Evolutionary conservation across 192 early-diverging fungal species (phyloP).

Genomic region (Dissophora globulifera): DNA sequence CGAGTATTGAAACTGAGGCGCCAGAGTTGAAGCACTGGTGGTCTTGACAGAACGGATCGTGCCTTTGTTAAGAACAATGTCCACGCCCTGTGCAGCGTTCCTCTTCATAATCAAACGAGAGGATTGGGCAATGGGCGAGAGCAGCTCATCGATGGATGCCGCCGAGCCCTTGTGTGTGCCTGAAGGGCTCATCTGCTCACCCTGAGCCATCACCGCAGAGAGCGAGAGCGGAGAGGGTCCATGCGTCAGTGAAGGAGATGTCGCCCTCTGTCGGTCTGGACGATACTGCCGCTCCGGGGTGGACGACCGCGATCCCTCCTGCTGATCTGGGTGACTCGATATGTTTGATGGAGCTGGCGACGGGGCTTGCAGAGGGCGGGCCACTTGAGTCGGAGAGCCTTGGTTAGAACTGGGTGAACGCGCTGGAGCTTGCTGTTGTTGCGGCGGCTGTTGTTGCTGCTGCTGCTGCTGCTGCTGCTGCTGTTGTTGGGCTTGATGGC

Average conservation of each 20-base stretch:
- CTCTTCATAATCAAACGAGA: conserved; percentile 24
- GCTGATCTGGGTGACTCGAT: conserved; percentile 36
- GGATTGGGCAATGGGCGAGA: neutral
- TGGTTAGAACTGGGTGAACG: conserved; percentile 30
- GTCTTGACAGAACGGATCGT: conserved; percentile 35
- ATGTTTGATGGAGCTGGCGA: conserved; percentile 45
- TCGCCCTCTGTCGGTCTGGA: conserved; percentile 33
- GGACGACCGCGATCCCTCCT: conserved; percentile 37
- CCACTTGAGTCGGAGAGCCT: conserved; percentile 20
- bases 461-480: neutral
- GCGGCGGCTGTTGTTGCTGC: neutral
- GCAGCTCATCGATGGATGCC: conserved; percentile 1
- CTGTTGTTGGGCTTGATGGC: conserved; percentile 14
- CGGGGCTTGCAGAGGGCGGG: conserved; percentile 32
- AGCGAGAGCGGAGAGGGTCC: conserved; percentile 45
- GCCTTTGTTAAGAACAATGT: conserved; percentile 52
- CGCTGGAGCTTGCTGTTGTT: conserved; percentile 2
- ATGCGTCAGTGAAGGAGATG: conserved; percentile 42
- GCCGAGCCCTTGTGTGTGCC: neutral
- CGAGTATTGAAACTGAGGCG: conserved; percentile 36
- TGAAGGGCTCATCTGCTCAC: neutral
- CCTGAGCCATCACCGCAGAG: conserved; percentile 32
- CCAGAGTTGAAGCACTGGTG: conserved; percentile 1
- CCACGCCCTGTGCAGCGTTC: conserved; percentile 48
- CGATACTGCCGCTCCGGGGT: conserved; percentile 37